Percentiles rank a stretch among this genome's conserved stretches.
Conservation (phyloP, 805 yeast species). For the Sugiyamaella marilandica region DNA sequence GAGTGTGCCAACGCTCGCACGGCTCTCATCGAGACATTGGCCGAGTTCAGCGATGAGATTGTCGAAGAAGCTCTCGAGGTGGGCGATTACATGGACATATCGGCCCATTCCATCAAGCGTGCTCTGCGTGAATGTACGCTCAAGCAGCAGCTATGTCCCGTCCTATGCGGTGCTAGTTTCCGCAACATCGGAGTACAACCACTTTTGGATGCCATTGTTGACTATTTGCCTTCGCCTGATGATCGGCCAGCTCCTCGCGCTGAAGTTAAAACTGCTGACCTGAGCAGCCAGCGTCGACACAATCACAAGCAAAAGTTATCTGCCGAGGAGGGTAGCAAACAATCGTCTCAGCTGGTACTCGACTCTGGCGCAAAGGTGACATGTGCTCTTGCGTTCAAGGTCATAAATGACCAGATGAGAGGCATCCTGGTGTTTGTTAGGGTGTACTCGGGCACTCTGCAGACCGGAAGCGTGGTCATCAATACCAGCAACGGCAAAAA, state of each 20-base stretch:
- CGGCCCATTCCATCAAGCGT: conserved; percentile 46
- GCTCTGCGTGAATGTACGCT: conserved; percentile 66
- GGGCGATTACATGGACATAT: conserved; percentile 61
- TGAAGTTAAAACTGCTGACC: conserved; percentile 21
- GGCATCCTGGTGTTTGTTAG: conserved; percentile 83
- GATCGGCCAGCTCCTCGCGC: conserved; percentile 57
- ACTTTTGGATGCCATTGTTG: conserved; percentile 72
- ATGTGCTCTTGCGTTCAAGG: conserved; percentile 87
- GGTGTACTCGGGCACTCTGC: conserved; percentile 77
- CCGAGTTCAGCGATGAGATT: conserved; percentile 75
- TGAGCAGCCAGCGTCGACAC: conserved; percentile 23
- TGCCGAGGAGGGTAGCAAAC: neutral
- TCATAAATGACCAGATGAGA: conserved; percentile 70
- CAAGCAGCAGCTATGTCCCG: conserved; percentile 58
- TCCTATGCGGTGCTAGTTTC: conserved; percentile 90
- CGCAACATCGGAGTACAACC: conserved; percentile 94
- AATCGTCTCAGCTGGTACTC: conserved; percentile 10
- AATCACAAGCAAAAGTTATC: conserved; percentile 11
- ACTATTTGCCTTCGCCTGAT: conserved; percentile 76
- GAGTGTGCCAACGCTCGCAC: conserved; percentile 58
- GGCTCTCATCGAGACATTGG: conserved; percentile 74
- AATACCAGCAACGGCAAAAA: conserved; percentile 68
- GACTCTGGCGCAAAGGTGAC: conserved; percentile 41
- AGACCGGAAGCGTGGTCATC: conserved; percentile 54
- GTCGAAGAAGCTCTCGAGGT: conserved; percentile 72